Base-by-base conservation (phyloP, 805 yeast species). In the Ogataea degrootiae region DNA sequence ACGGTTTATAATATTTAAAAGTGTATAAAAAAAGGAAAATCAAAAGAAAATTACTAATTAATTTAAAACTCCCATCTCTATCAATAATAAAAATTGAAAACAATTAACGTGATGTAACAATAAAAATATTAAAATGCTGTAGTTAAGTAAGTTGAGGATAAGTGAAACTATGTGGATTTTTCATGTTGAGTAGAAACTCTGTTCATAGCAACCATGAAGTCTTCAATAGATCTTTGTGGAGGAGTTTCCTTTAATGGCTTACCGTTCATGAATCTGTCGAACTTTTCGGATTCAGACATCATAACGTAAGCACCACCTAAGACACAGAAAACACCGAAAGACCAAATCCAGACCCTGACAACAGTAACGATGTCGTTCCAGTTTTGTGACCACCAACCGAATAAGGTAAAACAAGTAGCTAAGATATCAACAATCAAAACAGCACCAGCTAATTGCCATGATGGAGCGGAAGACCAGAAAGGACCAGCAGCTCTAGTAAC, bases 341-440 rank as follows among this genome's bases (percentile, higher is more conserved):
- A 87, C 85, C 85, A 87, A 67, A 87, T 73, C 90, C 90, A 87
- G 72, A 84, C 79, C 77, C 95, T 83, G 69, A 85, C 90, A 68
- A 88, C 92, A 48, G 96, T 82, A 59, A 87, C 96, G 61, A 87
- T 83, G 73, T 89, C 94, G 69, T 90, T 88, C 87, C 90, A 86
- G 82, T 87, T 88, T 72, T 85, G 92, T 58, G 91, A 83, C 89
- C 91, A 87, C 95, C 95, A 87, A 62, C 96, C 96, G 82, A 86
- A 87, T 64, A 87, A 72, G 65, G 87, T 74, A 82, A 87, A 88
- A 79, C 85, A 76, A 53, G 96, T 87, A 57, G 96, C 92, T 62
- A 88, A 72, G 76, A 87, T 72, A 72, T 87, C 96, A 67, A 87
- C 96, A 67, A 73, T 72, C 67, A 85, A 77, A 65, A 87, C 95